Evolutionary conservation across 2,329 filamentous ascomycete genomes (phyloP).

Genomic region (Aspergillus transmontanensis): DNA sequence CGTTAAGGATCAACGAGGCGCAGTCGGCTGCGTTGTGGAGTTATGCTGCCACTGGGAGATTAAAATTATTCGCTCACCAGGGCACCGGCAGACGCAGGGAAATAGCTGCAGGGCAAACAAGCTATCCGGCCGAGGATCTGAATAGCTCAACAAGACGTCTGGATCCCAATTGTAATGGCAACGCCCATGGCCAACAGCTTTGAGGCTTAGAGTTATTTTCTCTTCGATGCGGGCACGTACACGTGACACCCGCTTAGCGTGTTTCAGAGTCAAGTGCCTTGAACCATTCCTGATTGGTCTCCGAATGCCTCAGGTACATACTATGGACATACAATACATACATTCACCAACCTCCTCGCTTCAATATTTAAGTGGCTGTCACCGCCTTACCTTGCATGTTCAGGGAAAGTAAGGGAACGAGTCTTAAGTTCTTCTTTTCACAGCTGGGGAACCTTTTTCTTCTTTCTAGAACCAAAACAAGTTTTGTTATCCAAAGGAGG

Average conservation of each 20-base stretch:
- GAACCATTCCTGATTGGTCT: slow-evolving; percentile 20
- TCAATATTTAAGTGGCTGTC: neutral
- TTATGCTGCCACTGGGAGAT: slow-evolving; percentile 7
- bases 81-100: neutral
- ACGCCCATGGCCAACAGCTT: slow-evolving; percentile 7
- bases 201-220: slow-evolving; percentile 17
- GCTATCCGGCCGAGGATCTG: neutral
- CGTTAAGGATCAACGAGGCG: slow-evolving; percentile 31
- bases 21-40: slow-evolving; percentile 22
- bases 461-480: neutral
- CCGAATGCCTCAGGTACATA: slow-evolving; percentile 9
- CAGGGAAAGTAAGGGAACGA: neutral
- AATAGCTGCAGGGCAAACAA: neutral
- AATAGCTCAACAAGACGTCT: neutral
- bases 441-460: neutral
- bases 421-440: neutral
- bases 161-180: neutral
- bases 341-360: neutral
- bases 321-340: neutral
- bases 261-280: slow-evolving; percentile 31
- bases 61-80: slow-evolving; percentile 11
- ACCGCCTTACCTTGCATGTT: neutral
- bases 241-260: slow-evolving; percentile 30
- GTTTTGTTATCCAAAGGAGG: neutral
- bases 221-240: slow-evolving; percentile 17